Conservation (phyloP, 805 yeast species). For the Candida yuanshanica region DNA sequence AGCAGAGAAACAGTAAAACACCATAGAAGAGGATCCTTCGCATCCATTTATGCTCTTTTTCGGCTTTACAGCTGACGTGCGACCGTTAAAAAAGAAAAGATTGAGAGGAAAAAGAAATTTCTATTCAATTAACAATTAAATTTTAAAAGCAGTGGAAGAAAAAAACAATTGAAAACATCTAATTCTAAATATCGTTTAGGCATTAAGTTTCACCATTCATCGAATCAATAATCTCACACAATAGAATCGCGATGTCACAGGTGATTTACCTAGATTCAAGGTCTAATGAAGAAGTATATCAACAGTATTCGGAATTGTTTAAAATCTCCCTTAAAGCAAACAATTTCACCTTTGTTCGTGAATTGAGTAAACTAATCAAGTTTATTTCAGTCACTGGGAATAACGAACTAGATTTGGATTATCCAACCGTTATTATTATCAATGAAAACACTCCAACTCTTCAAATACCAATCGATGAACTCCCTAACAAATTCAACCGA, state of each 20-base stretch:
- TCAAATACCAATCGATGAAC: not conserved
- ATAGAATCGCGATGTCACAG: constrained; percentile 14
- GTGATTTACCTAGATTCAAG: constrained; percentile 18
- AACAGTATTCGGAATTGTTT: constrained; percentile 12
- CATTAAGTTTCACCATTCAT: not conserved
- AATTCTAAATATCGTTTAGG: too few relatives aligned
- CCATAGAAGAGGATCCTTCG: too few relatives aligned
- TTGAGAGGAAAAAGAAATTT: too few relatives aligned
- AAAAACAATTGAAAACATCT: too few relatives aligned
- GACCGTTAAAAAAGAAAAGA: too few relatives aligned
- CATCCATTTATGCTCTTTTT: too few relatives aligned
- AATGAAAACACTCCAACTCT: constrained; percentile 10
- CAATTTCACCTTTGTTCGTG: constrained; percentile 10
- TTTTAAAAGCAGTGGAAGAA: too few relatives aligned
- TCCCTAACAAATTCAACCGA: not conserved
- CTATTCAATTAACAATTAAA: too few relatives aligned
- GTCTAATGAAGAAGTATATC: constrained; percentile 6
- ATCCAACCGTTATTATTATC: constrained; percentile 21
- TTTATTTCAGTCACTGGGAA: constrained; percentile 19
- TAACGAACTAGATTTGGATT: constrained; percentile 23
- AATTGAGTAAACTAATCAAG: constrained; percentile 11
- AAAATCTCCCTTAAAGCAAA: constrained; percentile 7
- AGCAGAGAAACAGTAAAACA: too few relatives aligned
- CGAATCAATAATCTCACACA: not conserved
- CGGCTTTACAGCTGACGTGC: too few relatives aligned